Conservation (phyloP, 2,329 filamentous ascomycete genomes). For the Trichoderma atrobrunneum region DNA sequence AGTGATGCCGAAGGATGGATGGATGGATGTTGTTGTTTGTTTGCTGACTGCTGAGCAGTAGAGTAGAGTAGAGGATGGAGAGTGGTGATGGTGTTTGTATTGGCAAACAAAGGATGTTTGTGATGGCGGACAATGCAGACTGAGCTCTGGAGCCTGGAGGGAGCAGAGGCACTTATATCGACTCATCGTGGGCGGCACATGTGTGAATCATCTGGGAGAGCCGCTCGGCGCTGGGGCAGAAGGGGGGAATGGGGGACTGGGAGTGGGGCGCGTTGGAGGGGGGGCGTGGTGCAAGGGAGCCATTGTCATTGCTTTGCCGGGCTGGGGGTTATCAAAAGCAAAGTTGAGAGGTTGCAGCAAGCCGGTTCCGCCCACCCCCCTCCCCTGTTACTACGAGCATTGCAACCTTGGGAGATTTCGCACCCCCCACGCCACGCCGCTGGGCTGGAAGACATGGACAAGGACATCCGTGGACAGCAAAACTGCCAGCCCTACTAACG, state of each 20-base stretch:
- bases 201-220: conserved; percentile 21
- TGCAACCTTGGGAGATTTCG: neutral
- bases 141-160: conserved; percentile 16
- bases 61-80: neutral
- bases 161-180: conserved; percentile 23
- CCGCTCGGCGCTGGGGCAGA: conserved; percentile 13
- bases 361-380: neutral
- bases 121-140: conserved; percentile 7
- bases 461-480: neutral
- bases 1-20: neutral
- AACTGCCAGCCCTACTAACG: neutral
- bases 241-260: conserved; percentile 11
- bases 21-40: neutral
- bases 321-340: conserved; percentile 15
- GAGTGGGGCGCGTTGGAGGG: neutral
- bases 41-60: neutral
- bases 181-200: conserved; percentile 25
- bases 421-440: conserved; percentile 5
- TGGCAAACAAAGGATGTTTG: conserved; percentile 5
- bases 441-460: neutral
- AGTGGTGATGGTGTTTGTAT: neutral
- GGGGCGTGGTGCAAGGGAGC: conserved; percentile 13
- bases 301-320: conserved; percentile 9
- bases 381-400: neutral
- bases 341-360: conserved; percentile 14